These are phyloP conservation scores for Berkeleyomyces basicola DNA, from an alignment of 2,329 filamentous ascomycete species.

Conservation along the genomic window DNA sequence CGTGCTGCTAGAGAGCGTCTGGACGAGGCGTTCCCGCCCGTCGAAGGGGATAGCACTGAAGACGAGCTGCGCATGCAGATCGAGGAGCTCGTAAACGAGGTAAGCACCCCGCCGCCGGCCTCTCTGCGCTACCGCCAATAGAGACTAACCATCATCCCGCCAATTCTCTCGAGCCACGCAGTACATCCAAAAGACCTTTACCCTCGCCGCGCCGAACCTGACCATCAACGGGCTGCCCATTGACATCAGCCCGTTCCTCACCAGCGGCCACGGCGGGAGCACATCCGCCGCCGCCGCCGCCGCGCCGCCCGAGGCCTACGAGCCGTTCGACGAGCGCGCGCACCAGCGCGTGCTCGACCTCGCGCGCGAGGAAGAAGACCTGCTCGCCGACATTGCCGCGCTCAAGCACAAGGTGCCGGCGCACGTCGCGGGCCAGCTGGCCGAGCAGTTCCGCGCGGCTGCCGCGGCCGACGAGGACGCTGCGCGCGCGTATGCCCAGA, in stretches of 20 bases:
- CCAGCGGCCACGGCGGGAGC: slow-evolving; percentile 12
- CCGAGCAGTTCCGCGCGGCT: slow-evolving; percentile 24
- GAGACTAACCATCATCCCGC: not conserved
- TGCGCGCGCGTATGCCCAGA: slow-evolving; percentile 20
- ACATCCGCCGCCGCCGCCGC: slow-evolving; percentile 14
- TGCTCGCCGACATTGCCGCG: slow-evolving; percentile 45
- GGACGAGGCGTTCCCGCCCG: slow-evolving; percentile 49
- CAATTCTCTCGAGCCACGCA: slow-evolving; percentile 17
- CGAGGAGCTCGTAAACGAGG: slow-evolving; percentile 42
- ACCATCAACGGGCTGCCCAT: slow-evolving; percentile 45
- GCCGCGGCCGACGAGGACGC: slow-evolving; percentile 32
- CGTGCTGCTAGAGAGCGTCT: slow-evolving; percentile 51
- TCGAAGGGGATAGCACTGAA: slow-evolving; percentile 27
- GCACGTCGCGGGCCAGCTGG: slow-evolving; percentile 27
- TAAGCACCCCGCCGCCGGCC: slow-evolving; percentile 19
- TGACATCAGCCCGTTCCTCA: slow-evolving; percentile 25
- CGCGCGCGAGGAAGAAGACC: slow-evolving; percentile 44
- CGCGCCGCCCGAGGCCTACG: slow-evolving; percentile 29
- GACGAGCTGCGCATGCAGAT: slow-evolving; percentile 43
- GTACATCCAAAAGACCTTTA: slow-evolving; percentile 47
- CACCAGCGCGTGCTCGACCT: slow-evolving; percentile 43
- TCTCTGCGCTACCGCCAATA: not conserved
- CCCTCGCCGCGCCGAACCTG: slow-evolving; percentile 40
- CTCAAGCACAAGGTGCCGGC: slow-evolving; percentile 38
- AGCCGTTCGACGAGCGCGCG: slow-evolving; percentile 43